Evolutionary conservation across 495 filamentous ascomycete genomes (phyloP), one percentile per base, ranked within the genome.

Genomic region (Aspergillus diversus): DNA sequence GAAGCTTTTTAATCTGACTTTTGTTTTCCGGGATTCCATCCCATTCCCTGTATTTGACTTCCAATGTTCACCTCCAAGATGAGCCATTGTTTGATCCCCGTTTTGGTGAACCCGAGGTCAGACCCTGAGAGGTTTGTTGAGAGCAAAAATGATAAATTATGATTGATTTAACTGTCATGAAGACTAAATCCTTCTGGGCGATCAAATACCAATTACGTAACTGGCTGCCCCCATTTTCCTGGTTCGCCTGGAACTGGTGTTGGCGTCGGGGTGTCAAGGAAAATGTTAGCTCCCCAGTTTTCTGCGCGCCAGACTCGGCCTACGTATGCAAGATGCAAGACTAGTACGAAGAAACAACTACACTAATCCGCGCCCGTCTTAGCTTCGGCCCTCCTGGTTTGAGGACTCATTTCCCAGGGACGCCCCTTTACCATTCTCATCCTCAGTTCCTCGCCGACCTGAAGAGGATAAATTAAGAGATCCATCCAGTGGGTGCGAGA

Each of bases 271-370:
- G 21, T 27, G 21, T 27, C 21, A 27, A 27, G 21, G 21, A 27
- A 27, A 27, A 27, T 27, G 2, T 27, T 27, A 27, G 21, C 21
- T 27, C 21, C 21, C 39, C 11, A 11, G 52, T 35, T 9, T 27
- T 7, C 13, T 16, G 48, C 13, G 59, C 50, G 32, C 50, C 32
- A 31, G 47, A 50, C 50, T n/a, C 32, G 33, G 32, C 21, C 50
- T 15, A 61, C n/a, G 39, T 52, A 61, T 56, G 59, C 59, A 61
- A 56, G 53, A 50, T 61, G 34, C 34, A 51, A 37, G 48, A 39
- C 35, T 61, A 55, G 47, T 13, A 49, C 37, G 16, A 59, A 7
- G 1, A 17, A 12, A 32, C 33, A 27, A 27, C 21, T 27, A 27
- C 21, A 27, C 21, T 27, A 27, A 27, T 27, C 21, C 21, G 21